Evolutionary conservation across 371 early-diverging fungal genomes (phyloP), one percentile per base, ranked within the genome.

Genomic region (Massospora cicadina): DNA sequence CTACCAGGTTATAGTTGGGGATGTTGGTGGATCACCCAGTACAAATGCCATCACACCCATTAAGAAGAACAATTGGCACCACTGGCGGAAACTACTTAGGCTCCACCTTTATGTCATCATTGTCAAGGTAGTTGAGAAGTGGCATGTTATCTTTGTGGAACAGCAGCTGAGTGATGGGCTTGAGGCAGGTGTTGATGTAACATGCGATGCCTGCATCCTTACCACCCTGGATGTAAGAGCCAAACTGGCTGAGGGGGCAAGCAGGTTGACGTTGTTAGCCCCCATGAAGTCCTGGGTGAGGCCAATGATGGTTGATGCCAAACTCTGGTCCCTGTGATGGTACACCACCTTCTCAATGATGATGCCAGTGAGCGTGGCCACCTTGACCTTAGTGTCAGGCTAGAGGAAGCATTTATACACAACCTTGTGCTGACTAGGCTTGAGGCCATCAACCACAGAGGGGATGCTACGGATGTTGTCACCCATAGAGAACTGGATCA

Each of bases 261-360:
- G 73, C 65, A 99, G 69, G 61, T 91, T 88, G 70, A 99, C 80
- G 73, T 99, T 99, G 76, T 99, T 99, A 73, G 88, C 90, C 30
- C 99, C 99, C 17, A 98, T 93, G 77, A 87, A 99, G 71, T 95
- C 88, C 71, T 99, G 98, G 0, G 99, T 99, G 82, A 99, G 79
- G 63, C 85, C 87, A 59, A 99, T 85, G 60, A 99, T 96, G 0
- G 99, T 97, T n/a, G 86, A 68, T 2, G 78, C 71, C 70, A 99
- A 76, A 74, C 89, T 88, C 63, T 73, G 76, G 73, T 99, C 99
- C 67, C 99, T 99, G 72, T 99, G 99, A 76, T 99, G 99, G 73
- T 99, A 99, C 10, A 94, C 87, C 5, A 96, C 79, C 67, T 92
- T 82, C 69, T 95, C 95, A 3, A 92, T 81, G 5, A 99, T 93